Conservation (phyloP, 164 flowering plant species). For the Nymphaea colorata region DNA sequence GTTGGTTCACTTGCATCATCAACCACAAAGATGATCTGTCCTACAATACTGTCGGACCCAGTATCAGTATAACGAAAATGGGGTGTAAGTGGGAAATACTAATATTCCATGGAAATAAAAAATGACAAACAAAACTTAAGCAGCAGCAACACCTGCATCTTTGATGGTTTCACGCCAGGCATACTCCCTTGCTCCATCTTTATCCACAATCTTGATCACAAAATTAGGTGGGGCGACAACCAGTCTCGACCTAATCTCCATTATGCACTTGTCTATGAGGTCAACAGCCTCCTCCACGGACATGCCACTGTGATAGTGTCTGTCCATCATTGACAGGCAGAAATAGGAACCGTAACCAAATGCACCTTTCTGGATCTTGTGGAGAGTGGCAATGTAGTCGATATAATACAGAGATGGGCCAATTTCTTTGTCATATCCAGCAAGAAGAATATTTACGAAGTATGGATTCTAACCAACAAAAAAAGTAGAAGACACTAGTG, state of each 20-base stretch:
- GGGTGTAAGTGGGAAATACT: too few relatives aligned
- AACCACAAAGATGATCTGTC: too few relatives aligned
- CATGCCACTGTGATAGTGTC: constrained; percentile 69
- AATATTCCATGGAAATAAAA: too few relatives aligned
- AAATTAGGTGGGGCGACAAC: constrained; percentile 97
- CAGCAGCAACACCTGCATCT: constrained; percentile 26
- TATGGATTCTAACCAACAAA: constrained; percentile 46
- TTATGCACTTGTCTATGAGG: constrained; percentile 81
- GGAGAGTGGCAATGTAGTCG: constrained; percentile 71
- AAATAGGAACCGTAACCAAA: constrained; percentile 76
- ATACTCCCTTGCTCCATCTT: constrained; percentile 80
- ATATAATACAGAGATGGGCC: constrained; percentile 65
- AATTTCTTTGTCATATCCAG: constrained; percentile 75
- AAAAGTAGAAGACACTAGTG: not conserved
- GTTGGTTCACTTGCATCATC: too few relatives aligned
- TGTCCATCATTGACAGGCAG: constrained; percentile 66
- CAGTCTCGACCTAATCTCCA: constrained; percentile 75
- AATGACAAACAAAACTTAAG: constrained; percentile 8
- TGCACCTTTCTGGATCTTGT: constrained; percentile 73
- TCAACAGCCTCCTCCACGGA: constrained; percentile 77
- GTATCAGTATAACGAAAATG: too few relatives aligned
- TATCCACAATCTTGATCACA: constrained; percentile 92
- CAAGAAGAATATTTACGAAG: constrained; percentile 53
- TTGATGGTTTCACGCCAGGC: constrained; percentile 83
- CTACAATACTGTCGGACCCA: too few relatives aligned